Evolutionary conservation across 2,329 filamentous ascomycete species (phyloP).

Genomic region (Hypoxylon sp.): DNA sequence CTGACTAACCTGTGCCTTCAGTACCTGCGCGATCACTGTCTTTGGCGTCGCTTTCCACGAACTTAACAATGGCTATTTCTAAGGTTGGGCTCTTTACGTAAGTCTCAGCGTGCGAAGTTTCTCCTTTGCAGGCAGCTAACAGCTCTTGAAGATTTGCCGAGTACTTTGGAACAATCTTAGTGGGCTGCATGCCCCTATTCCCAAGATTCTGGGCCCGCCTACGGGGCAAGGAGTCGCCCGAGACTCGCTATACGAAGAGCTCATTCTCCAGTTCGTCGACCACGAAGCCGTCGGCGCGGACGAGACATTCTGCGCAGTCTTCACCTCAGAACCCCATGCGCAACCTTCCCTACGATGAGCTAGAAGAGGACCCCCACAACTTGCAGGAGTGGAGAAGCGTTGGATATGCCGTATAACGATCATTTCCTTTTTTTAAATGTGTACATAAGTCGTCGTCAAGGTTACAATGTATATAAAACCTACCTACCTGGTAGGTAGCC

Average conservation of each 20-base stretch:
- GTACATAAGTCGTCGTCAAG: no score
- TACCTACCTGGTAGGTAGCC: no score
- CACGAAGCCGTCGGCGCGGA: not conserved
- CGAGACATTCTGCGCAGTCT: constrained; percentile 4
- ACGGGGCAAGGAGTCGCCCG: not conserved
- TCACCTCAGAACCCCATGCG: not conserved
- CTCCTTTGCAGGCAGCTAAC: not conserved
- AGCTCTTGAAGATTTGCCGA: constrained; percentile 13
- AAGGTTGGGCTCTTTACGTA: constrained; percentile 26
- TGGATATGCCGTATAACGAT: not conserved
- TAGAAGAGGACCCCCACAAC: constrained; percentile 7
- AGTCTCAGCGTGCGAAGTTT: not conserved
- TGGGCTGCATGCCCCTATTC: constrained; percentile 24
- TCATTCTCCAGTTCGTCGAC: constrained; percentile 13
- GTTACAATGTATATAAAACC: no score
- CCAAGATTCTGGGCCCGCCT: constrained; percentile 20
- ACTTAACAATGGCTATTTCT: constrained; percentile 20
- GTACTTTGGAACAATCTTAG: constrained; percentile 21
- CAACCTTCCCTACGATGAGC: constrained; percentile 8
- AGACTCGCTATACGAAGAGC: constrained; percentile 8
- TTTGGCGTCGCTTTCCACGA: constrained; percentile 20
- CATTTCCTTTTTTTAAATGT: not conserved
- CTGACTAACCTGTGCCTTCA: constrained; percentile 2
- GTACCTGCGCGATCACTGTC: constrained; percentile 19
- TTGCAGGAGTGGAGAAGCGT: not conserved